Base-by-base conservation (phyloP, 257 asterid genomes). In the Primulina huaijiensis region DNA sequence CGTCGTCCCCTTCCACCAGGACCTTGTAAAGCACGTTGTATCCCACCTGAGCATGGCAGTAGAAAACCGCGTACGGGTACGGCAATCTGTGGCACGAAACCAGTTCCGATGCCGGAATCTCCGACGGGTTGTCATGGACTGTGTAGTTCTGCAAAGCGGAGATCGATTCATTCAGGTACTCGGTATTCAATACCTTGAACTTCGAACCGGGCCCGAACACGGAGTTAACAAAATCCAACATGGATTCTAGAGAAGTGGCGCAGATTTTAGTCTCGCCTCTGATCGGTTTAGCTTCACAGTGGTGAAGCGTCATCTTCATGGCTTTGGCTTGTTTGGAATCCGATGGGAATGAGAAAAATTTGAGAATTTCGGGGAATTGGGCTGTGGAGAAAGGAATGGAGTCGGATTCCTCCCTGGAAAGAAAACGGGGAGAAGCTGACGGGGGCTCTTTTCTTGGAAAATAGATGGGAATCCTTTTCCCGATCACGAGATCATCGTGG, bases 11-110 rank as follows among this genome's bases (percentile, higher is more conserved):
- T 2, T 34, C 72, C 65, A 92, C 68, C 70, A 43, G 2, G 43
- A 87, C 88, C 85, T 73, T 87, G 65, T 84, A 82, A 40, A 90
- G 69, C 80, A 80, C 81, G 60, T 71, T 82, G 37, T 84, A 90
- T 3, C 88, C 75, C 4, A 68, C 80, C 74, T 90, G 95, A 30
- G 88, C 63, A 17, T 92, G 97, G 37, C 98, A 88, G 71, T 90
- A 92, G 67, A 81, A 85, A 5, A 92, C 95, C 6, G 90, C 87
- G 67, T 92, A 90, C 2, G 98, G 97, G 68, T 92, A 92, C 72
- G 98, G 92, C 81, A 92, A 66, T 19, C 71, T 38, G 74, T 92
- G 98, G 75, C 98, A 92, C 0, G 79, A 89, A 3, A 92, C 72
- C 10, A 88, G 76, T 61, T 25, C 83, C 0, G 72, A 58, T 12